phyloP scores from a whole-genome alignment of 495 filamentous ascomycete species.

The Jackrogersella multiformis region DNA sequence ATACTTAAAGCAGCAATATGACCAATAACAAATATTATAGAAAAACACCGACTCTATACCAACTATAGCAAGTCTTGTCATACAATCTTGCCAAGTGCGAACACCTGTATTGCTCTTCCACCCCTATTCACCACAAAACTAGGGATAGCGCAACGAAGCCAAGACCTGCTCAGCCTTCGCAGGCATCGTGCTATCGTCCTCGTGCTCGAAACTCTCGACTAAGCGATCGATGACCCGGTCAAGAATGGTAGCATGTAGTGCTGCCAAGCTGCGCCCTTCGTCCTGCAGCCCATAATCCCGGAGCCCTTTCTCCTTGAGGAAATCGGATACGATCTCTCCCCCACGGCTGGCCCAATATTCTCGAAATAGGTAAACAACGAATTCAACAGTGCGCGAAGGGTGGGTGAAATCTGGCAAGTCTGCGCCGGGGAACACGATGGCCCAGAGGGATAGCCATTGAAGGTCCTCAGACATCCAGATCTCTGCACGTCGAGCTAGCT shows the following conservation, averaged over 20 bases:
- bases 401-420: neutral
- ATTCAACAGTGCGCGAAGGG: conserved; percentile 11
- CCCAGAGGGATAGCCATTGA: conserved; percentile 38
- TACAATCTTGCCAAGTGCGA: too few species aligned
- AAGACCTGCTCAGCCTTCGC: neutral
- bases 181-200: neutral
- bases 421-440: conserved; percentile 31
- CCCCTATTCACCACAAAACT: too few species aligned
- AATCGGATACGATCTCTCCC: conserved; percentile 15
- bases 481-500: conserved; percentile 14
- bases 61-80: too few species aligned
- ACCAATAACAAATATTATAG: too few species aligned
- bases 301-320: conserved; percentile 14
- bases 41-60: too few species aligned
- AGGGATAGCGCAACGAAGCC: neutral
- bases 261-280: neutral
- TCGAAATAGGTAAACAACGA: conserved; percentile 21
- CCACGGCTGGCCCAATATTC: conserved; percentile 37
- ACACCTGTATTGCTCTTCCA: too few species aligned
- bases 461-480: conserved; percentile 3
- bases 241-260: conserved; percentile 1
- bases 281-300: neutral
- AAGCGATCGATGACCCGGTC: conserved; percentile 2
- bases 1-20: too few species aligned
- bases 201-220: neutral